Conservation (phyloP, 495 filamentous ascomycete genomes). For the Daldinia bambusicola region DNA sequence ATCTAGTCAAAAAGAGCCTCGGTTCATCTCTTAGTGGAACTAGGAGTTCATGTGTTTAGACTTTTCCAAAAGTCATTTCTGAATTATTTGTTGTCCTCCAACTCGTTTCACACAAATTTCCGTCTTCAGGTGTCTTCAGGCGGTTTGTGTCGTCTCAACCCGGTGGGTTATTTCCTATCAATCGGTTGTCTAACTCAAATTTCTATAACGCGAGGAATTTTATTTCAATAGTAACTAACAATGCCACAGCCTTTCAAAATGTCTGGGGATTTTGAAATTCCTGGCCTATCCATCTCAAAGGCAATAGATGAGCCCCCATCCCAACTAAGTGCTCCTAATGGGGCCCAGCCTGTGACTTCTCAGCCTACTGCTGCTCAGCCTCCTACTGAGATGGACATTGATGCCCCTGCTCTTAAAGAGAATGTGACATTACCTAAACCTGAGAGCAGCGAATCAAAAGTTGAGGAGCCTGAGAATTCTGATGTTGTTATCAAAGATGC, state of each 20-base stretch:
- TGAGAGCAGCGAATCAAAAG: neutral
- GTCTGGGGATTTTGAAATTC: slow-evolving; percentile 57
- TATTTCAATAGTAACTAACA: neutral
- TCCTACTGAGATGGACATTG: slow-evolving; percentile 31
- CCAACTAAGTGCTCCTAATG: slow-evolving; percentile 10
- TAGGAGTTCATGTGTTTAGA: neutral
- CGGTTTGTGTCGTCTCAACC: slow-evolving; percentile 2
- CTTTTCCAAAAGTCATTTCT: neutral
- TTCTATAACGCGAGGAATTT: neutral
- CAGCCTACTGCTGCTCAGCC: slow-evolving; percentile 28
- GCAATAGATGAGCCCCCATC: slow-evolving; percentile 12
- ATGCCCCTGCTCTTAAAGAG: slow-evolving; percentile 2
- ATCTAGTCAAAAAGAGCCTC: neutral
- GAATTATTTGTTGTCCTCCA: neutral
- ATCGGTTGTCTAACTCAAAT: neutral
- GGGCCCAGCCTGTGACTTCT: slow-evolving; percentile 20
- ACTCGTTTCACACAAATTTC: neutral
- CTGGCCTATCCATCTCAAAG: slow-evolving; percentile 46
- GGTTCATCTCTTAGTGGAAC: neutral
- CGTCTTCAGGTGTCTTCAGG: neutral
- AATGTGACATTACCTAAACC: neutral
- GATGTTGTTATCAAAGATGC: slow-evolving; percentile 28
- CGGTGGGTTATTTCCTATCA: neutral
- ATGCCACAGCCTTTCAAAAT: slow-evolving; percentile 47
- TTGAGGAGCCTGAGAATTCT: slow-evolving; percentile 14